phyloP scores from a whole-genome alignment of 1,284 basidiomycete species.

The Sutorius eximius region DNA sequence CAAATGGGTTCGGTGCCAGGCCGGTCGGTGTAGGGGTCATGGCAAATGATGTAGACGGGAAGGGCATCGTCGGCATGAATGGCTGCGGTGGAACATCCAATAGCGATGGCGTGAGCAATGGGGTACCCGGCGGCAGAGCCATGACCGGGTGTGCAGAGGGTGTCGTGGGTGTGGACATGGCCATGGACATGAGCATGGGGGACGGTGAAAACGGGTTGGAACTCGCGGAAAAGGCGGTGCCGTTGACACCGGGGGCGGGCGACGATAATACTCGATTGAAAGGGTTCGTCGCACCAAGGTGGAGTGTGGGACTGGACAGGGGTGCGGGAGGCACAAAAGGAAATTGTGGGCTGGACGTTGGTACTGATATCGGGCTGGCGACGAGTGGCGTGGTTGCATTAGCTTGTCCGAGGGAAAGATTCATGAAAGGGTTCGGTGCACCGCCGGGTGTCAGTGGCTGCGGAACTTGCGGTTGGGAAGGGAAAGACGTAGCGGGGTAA shows the following conservation, averaged over 20 bases:
- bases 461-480: constrained; percentile 13
- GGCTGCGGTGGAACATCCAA: constrained; percentile 4
- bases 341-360: not conserved
- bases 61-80: constrained; percentile 1
- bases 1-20: constrained; percentile 11
- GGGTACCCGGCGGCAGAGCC: constrained; percentile 3
- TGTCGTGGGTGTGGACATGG: constrained; percentile 13
- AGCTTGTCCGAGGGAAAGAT: constrained; percentile 12
- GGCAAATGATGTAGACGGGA: constrained; percentile 10
- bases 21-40: not conserved
- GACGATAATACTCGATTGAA: constrained; percentile 16
- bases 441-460: constrained; percentile 1
- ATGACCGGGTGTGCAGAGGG: constrained; percentile 7
- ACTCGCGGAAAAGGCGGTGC: not conserved
- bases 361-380: constrained; percentile 7
- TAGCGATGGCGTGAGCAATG: constrained; percentile 9
- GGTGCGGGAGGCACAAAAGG: constrained; percentile 9
- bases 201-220: constrained; percentile 21
- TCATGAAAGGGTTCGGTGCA: constrained; percentile 23
- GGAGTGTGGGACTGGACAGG: constrained; percentile 16
- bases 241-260: not conserved
- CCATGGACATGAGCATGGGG: constrained; percentile 1
- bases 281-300: constrained; percentile 19
- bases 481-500: not conserved
- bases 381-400: not conserved